Percentiles rank a stretch among this genome's conserved stretches.
Evolutionary conservation across 2,329 filamentous ascomycete genomes (phyloP).

Genomic region (Didymella sp.): DNA sequence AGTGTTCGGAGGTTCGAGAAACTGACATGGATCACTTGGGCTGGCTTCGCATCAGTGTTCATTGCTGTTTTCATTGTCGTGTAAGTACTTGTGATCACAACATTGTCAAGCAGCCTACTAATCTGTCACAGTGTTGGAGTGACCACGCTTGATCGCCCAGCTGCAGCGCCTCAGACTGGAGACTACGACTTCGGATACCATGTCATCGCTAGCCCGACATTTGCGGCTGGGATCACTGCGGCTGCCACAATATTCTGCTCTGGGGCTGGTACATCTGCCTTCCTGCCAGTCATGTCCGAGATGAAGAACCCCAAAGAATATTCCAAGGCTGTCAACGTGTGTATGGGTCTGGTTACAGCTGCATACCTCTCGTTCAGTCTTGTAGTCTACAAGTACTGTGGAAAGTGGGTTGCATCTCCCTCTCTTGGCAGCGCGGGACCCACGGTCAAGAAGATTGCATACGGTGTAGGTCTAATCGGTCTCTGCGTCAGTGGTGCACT

Average conservation of each 20-base stretch:
- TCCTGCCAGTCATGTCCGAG: slow-evolving; percentile 70
- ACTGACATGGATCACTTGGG: slow-evolving; percentile 68
- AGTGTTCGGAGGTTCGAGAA: slow-evolving; percentile 66
- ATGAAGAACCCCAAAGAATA: slow-evolving; percentile 67
- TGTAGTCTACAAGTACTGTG: slow-evolving; percentile 68
- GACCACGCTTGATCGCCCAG: slow-evolving; percentile 63
- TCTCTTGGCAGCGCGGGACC: slow-evolving; percentile 66
- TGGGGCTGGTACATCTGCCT: slow-evolving; percentile 65
- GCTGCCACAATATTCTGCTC: slow-evolving; percentile 65
- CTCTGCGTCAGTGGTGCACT: slow-evolving; percentile 59
- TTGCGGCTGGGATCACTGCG: slow-evolving; percentile 65
- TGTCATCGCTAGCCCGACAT: slow-evolving; percentile 63
- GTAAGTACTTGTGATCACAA: slow-evolving; percentile 11
- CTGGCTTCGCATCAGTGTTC: slow-evolving; percentile 65
- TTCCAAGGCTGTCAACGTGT: slow-evolving; percentile 65
- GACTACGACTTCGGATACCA: slow-evolving; percentile 66
- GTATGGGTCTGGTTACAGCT: slow-evolving; percentile 65
- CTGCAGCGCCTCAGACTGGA: slow-evolving; percentile 66
- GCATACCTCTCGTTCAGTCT: slow-evolving; percentile 66
- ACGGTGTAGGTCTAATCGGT: slow-evolving; percentile 63
- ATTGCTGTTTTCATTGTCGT: slow-evolving; percentile 65
- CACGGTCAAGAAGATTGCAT: slow-evolving; percentile 65
- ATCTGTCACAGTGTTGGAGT: slow-evolving; percentile 56
- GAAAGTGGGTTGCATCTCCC: slow-evolving; percentile 67
- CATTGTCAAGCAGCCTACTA: not conserved